Base-by-base conservation (phyloP, 768 basidiomycete genomes). In the Tremella fuciformis region DNA sequence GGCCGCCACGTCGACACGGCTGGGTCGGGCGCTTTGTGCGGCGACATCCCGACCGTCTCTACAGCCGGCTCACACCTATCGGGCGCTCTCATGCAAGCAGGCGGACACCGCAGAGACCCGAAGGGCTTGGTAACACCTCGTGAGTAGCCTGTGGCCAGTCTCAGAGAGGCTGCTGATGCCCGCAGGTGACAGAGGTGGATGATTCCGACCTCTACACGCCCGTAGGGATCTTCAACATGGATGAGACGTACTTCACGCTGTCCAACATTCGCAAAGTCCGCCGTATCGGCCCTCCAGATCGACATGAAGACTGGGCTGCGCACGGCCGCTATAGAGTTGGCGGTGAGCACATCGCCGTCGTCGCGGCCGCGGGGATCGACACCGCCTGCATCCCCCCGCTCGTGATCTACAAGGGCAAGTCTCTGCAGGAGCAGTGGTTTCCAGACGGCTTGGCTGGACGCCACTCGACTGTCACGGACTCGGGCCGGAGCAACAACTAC, bases 211-310 rank as follows among this genome's bases (percentile, higher is more conserved):
- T 53, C 21, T 57, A 62, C 38, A 9, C 25, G 1, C 41, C 60
- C 18, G 18, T 25, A 44, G 18, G 37, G 29, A 53, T 62, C 21
- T 62, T 51, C 56, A 62, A 57, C 44, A 62, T 62, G 60, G 60
- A 62, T 49, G 56, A 62, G 40, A 34, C 51, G 25, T 42, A 42
- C 11, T 62, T 62, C 55, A 49, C 26, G 26, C 60, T 58, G 21
- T 52, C 41, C 1, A 24, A 29, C 34, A 38, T 6, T 2, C 41
- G 55, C 7, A 37, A 26, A 3, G n/a, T 25, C 13, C 50, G 56
- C 16, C 19, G 52, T 25, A 49, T 62, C 16, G 56, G 47, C 25
- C 55, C 56, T 3, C 42, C 15, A 8, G 44, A 41, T 26, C 40
- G 55, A 22, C 26, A 21, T 24, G 52, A 53, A 13, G 9, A 13